Conservation (phyloP, 768 basidiomycete genomes). For the Clitopilus hobsonii region DNA sequence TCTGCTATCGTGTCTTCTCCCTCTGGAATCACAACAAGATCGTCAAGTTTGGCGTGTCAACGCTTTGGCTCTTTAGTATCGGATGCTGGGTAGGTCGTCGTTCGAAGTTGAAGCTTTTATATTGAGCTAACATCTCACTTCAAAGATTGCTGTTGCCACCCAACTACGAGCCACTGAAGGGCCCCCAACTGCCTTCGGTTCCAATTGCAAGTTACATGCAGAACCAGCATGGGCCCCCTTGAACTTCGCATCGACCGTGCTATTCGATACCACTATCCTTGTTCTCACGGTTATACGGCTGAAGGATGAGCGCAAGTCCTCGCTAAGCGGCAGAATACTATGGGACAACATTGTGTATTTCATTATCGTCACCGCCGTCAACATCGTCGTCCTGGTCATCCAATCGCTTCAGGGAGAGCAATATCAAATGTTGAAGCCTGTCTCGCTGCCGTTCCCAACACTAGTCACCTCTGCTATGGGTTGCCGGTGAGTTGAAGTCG, state of each 20-base stretch:
- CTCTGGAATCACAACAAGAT: constrained; percentile 13
- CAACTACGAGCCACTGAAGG: constrained; percentile 12
- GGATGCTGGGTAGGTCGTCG: constrained; percentile 11
- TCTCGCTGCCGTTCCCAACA: neutral
- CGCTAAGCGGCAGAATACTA: neutral
- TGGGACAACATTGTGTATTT: constrained; percentile 14
- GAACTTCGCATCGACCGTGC: constrained; percentile 14
- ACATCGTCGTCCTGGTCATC: constrained; percentile 1
- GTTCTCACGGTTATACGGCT: constrained; percentile 5
- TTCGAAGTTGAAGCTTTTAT: neutral
- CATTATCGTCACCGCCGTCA: neutral
- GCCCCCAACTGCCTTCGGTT: constrained; percentile 14
- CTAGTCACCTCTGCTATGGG: constrained; percentile 1
- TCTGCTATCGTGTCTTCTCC: constrained; percentile 14
- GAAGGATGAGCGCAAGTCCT: neutral
- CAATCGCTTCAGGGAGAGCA: neutral
- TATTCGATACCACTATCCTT: constrained; percentile 15
- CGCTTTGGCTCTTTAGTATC: constrained; percentile 9
- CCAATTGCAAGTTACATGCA: constrained; percentile 16
- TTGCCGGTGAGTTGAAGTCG: neutral
- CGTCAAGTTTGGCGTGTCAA: constrained; percentile 7
- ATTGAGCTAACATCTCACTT: neutral
- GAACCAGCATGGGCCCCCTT: constrained; percentile 15
- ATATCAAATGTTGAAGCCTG: neutral
- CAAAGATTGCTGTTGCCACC: constrained; percentile 6